These are phyloP conservation scores for Flagelloscypha sp. DNA, from an alignment of 768 basidiomycete species.

Conservation along the genomic window DNA sequence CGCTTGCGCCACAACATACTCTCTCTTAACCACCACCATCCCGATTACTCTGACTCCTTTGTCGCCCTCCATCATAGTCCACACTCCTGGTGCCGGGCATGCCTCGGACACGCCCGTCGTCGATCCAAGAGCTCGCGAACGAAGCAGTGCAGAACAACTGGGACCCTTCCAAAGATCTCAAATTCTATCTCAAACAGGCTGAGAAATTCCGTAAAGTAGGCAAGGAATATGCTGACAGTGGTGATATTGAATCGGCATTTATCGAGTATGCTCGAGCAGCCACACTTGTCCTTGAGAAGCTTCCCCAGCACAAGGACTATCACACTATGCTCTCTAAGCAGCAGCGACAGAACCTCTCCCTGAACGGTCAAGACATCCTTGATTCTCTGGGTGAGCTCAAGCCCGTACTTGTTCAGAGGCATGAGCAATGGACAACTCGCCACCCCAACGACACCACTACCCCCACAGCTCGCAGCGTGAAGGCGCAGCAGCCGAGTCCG, in stretches of 20 bases:
- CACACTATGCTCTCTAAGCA: slow-evolving; percentile 39
- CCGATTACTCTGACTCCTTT: too few relatives aligned
- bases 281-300: slow-evolving; percentile 67
- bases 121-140: slow-evolving; percentile 62
- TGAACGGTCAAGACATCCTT: slow-evolving; percentile 75
- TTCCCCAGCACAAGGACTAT: slow-evolving; percentile 70
- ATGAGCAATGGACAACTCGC: slow-evolving; percentile 48
- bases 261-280: slow-evolving; percentile 66
- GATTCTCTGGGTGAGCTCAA: slow-evolving; percentile 59
- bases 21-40: too few relatives aligned
- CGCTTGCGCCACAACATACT: too few relatives aligned
- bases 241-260: slow-evolving; percentile 66
- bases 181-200: slow-evolving; percentile 57
- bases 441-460: slow-evolving; percentile 29
- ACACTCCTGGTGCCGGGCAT: too few relatives aligned
- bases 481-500: slow-evolving; percentile 15
- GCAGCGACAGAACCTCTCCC: slow-evolving; percentile 48
- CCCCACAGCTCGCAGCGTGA: slow-evolving; percentile 9
- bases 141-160: slow-evolving; percentile 46
- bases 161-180: slow-evolving; percentile 53
- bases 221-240: slow-evolving; percentile 34
- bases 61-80: too few relatives aligned
- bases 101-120: slow-evolving; percentile 35
- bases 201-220: slow-evolving; percentile 55
- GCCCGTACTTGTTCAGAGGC: slow-evolving; percentile 51